A percentile compares a stretch with the other conserved stretches of the same genome.
phyloP scores from a whole-genome alignment of 805 yeast species.

The Yarrowia sp. region DNA sequence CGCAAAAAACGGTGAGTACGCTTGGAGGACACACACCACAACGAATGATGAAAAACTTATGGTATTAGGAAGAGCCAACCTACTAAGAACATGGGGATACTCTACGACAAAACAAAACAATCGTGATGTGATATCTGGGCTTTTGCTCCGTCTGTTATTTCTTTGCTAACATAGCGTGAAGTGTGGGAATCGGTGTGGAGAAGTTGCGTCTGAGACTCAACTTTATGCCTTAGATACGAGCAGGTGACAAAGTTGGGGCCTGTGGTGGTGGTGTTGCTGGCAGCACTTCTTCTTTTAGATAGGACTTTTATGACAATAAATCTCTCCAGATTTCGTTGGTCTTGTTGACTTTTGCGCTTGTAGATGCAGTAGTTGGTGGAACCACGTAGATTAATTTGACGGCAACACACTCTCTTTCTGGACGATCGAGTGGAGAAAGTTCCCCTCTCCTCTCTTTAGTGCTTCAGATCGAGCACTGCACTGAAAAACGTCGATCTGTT shows the following conservation, averaged over 20 bases:
- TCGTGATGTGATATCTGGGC: conserved; percentile 8
- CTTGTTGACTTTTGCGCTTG: too few relatives aligned
- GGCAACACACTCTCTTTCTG: too few relatives aligned
- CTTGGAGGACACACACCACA: neutral
- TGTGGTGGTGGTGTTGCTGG: neutral
- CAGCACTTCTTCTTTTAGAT: neutral
- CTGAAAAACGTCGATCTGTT: too few relatives aligned
- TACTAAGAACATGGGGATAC: conserved; percentile 23
- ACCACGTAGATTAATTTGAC: too few relatives aligned
- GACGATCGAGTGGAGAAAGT: too few relatives aligned
- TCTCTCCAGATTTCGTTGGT: too few relatives aligned
- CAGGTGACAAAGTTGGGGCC: neutral
- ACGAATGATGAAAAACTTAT: conserved; percentile 19
- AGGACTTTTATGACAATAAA: neutral
- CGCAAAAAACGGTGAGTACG: neutral
- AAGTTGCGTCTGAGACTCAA: conserved; percentile 2
- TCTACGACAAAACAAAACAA: conserved; percentile 10
- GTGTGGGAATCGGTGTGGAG: neutral
- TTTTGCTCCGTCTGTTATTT: neutral
- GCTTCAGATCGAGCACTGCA: too few relatives aligned
- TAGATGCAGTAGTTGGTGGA: too few relatives aligned
- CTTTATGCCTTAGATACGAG: neutral
- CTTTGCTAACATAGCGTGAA: neutral
- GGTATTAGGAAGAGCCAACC: conserved; percentile 26
- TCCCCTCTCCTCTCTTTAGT: too few relatives aligned